Evolutionary conservation across 768 basidiomycete species (phyloP).

Genomic region (Auricularia cornea): DNA sequence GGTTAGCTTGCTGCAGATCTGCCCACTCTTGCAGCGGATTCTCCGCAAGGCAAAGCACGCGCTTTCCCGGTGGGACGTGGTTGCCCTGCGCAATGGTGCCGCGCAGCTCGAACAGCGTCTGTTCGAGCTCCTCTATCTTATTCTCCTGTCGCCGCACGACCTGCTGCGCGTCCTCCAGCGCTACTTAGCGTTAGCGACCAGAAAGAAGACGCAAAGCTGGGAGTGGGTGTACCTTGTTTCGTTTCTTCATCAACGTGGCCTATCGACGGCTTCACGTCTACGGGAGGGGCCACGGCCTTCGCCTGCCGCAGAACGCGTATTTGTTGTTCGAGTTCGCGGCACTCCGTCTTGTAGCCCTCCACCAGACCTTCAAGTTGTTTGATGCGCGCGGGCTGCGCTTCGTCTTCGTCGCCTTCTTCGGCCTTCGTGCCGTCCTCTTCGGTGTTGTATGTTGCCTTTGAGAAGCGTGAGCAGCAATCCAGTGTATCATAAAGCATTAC

Average conservation of each 20-base stretch:
- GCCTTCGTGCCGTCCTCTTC: conserved; percentile 37
- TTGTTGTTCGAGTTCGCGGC: conserved; percentile 37
- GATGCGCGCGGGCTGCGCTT: conserved; percentile 35
- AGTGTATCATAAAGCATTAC: conserved; percentile 16
- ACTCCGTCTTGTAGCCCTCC: conserved; percentile 42
- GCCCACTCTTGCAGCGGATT: conserved; percentile 83
- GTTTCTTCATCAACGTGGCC: background rate
- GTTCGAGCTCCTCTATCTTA: conserved; percentile 65
- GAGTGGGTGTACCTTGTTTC: background rate
- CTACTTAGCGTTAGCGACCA: conserved; percentile 20
- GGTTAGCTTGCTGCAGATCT: conserved; percentile 60
- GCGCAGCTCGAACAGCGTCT: conserved; percentile 65
- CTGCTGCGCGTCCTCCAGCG: conserved; percentile 33
- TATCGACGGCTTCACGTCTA: background rate
- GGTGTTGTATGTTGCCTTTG: conserved; percentile 53
- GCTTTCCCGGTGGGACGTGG: conserved; percentile 63
- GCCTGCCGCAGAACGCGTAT: conserved; percentile 17
- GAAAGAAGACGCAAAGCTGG: background rate
- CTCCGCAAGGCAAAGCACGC: conserved; percentile 58
- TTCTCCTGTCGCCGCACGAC: conserved; percentile 33
- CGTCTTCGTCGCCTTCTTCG: conserved; percentile 20
- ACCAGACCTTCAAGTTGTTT: conserved; percentile 49
- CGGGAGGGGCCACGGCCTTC: background rate
- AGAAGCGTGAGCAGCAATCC: background rate
- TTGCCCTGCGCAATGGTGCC: conserved; percentile 71